These are phyloP conservation scores for Hymenoscyphus infarciens DNA, from an alignment of 2,329 filamentous ascomycete species.

Conservation along the genomic window DNA sequence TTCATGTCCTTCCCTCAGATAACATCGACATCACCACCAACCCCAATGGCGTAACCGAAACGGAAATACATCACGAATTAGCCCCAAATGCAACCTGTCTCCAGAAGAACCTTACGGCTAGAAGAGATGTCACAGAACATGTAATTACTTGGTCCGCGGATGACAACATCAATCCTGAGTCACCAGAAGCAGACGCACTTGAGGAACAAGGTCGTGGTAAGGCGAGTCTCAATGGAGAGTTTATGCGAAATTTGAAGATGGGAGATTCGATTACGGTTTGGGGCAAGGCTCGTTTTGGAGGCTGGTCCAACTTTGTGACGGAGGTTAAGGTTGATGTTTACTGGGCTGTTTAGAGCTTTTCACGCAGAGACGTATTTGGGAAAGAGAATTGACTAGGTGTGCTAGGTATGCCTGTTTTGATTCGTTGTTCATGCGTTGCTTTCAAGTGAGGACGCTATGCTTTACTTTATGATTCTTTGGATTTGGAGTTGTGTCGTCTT, in stretches of 20 bases:
- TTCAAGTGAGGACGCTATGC: no score
- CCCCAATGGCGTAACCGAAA: constrained; percentile 7
- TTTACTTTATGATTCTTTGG: no score
- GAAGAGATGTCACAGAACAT: constrained; percentile 39
- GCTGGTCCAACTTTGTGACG: constrained; percentile 51
- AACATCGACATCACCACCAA: constrained; percentile 13
- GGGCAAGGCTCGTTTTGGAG: constrained; percentile 54
- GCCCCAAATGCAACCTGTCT: constrained; percentile 29
- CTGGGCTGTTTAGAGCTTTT: constrained; percentile 45
- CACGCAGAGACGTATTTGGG: background rate
- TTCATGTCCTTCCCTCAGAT: background rate
- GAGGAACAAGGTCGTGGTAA: constrained; percentile 46
- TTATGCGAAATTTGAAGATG: constrained; percentile 52
- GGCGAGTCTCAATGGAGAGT: constrained; percentile 50
- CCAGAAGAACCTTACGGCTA: constrained; percentile 48
- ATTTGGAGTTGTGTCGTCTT: no score
- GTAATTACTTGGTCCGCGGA: constrained; percentile 51
- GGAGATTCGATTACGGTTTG: constrained; percentile 61
- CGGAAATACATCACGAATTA: background rate
- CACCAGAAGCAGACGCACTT: constrained; percentile 37
- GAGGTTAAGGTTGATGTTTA: constrained; percentile 53
- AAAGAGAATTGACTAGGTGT: background rate
- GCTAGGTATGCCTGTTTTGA: background rate
- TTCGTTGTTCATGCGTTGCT: background rate
- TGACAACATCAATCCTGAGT: constrained; percentile 46